Evolutionary conservation across 2,329 filamentous ascomycete species (phyloP), one percentile per base, ranked within the genome.

Genomic region (Fusarium tupiense): DNA sequence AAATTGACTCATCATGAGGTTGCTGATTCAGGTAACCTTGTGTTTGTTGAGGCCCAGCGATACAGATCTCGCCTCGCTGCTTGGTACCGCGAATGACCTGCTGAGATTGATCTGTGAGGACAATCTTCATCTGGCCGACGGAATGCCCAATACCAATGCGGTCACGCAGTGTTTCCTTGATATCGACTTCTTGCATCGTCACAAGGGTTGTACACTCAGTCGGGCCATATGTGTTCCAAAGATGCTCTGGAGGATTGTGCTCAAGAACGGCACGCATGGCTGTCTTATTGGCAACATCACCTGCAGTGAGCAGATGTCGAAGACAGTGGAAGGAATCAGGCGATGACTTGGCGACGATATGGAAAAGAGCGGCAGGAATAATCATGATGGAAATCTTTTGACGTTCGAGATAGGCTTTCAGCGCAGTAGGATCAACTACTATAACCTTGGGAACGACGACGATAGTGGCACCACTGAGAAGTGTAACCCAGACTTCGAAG

Each of bases 211-310:
- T 62, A 8, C 49, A 62, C 26, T 62, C 60, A 57, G 60, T 57
- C 4, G 60, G 60, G 16, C 60, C 60, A 38, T 57, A 62, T 4
- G 60, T 62, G 50, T 62, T 62, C 60, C 60, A 62, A 38, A 62
- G 60, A 46, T 46, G 50, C 20, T 46, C 40, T 8, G 50, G 60
- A 12, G 60, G 38, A 24, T 9, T 57, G 40, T 57, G 8, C 24
- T 62, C 50, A 33, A 62, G 50, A 26, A 62, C 60, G 13, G 17
- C 13, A 2, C 50, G 38, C 40, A 62, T 62, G 50, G 60, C 60
- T 2, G 12, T 14, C 50, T 31, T 62, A 11, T 31, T 57, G 31
- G 60, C 50, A 46, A 62, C 60, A 31, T 62, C 60, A 8, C 50
- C 50, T 20, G 50, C 60, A 11, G 50, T 57, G 40, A 62, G 60